Evolutionary conservation across 345 rosid species (phyloP), one percentile per base, ranked within the genome.

Genomic region (Citrus reticulata): DNA sequence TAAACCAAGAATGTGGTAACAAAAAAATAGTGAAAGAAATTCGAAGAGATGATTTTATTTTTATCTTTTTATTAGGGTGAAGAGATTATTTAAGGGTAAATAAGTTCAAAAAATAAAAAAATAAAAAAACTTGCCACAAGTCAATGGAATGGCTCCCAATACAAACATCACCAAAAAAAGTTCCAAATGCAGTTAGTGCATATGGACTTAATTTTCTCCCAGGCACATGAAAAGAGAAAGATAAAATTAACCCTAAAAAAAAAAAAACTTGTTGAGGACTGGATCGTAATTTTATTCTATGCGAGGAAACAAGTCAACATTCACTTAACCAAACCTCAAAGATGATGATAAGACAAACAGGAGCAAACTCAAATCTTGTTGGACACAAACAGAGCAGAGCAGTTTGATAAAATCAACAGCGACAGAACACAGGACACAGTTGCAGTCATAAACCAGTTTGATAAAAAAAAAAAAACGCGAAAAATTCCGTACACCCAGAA

Each of bases 111-210:
- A 34, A 34, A 34, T 5, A 34, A 0, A 34, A 13, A 16, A 1
- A 73, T 10, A 54, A 29, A 19, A 46, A 39, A 40, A 40, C 2
- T 20, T 27, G 29, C 42, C 10, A 14, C n/a, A 27, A 29, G 77
- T 3, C 39, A 42, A 49, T 30, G 74, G 59, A 64, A 49, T 22
- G 78, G 73, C 70, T 68, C 61, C 75, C 34, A 60, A 68, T 68
- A 25, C 70, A 51, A 13, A 65, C 46, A 32, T 76, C n/a, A 54
- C 4, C 7, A 16, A 73, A 34, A 34, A 0, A 66, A 65, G 34
- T 30, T 65, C 68, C 17, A 42, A 69, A 69, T 37, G 66, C 79
- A 63, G 67, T n/a, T 35, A 24, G 35, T 2, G 29, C 27, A 58
- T 17, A 40, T 40, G 4, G 74, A 35, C 61, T 39, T 40, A 22